Conservation (phyloP, 192 early-diverging fungal genomes). For the Phlyctochytrium bullatum region DNA sequence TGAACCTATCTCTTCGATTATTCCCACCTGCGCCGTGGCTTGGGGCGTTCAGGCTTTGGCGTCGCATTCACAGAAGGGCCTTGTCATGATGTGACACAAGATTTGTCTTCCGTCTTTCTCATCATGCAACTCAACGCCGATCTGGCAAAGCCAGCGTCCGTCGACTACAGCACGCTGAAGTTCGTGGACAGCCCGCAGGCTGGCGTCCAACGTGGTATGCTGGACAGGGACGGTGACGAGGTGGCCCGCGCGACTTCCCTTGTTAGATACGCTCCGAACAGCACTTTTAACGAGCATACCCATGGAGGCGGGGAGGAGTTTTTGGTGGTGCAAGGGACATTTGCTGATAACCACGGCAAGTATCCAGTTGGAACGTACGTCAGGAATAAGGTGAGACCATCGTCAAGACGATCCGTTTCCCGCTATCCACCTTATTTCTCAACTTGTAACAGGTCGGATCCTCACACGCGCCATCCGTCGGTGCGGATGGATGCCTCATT, state of each 20-base stretch:
- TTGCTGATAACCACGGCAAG: slow-evolving; percentile 24
- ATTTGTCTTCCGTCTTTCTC: no score
- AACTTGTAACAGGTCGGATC: slow-evolving; percentile 21
- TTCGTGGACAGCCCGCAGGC: slow-evolving; percentile 10
- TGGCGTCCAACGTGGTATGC: slow-evolving; percentile 11
- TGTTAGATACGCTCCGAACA: slow-evolving; percentile 25
- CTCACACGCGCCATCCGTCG: slow-evolving; percentile 20
- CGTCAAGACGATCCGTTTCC: not conserved
- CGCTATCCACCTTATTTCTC: no score
- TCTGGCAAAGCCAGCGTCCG: slow-evolving; percentile 6
- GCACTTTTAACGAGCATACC: slow-evolving; percentile 14
- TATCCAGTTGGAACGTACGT: slow-evolving; percentile 33
- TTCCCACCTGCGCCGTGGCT: no score
- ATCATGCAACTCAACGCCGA: slow-evolving; percentile 10
- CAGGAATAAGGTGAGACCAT: slow-evolving; percentile 16
- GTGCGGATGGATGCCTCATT: slow-evolving; percentile 26
- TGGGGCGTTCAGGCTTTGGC: no score
- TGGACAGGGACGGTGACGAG: slow-evolving; percentile 22
- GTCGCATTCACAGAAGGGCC: no score
- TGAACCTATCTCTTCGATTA: no score
- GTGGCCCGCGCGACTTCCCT: slow-evolving; percentile 28
- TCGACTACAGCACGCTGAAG: slow-evolving; percentile 8
- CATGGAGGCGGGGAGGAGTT: slow-evolving; percentile 36
- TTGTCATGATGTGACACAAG: no score
- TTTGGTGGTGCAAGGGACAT: slow-evolving; percentile 28